Evolutionary conservation across 176 grass and related monocot species (phyloP), one percentile per base, ranked within the genome.

Genomic region (Coix lacrymajobi): DNA sequence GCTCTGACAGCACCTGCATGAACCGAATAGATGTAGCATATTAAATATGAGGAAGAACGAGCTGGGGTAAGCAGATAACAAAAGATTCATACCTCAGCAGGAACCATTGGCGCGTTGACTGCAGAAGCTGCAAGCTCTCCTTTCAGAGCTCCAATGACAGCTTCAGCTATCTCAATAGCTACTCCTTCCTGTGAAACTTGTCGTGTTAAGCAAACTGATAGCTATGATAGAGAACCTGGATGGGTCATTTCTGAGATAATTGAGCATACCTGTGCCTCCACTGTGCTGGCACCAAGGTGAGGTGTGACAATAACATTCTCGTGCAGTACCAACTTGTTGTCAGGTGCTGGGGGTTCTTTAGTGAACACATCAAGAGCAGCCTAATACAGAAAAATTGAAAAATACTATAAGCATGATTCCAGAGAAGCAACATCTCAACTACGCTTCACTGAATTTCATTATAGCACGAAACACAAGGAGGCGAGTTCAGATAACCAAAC

Each of bases 341-440:
- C 94, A 61, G 84, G 68, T 70, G 91, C 73, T 6, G 94, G 94
- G 29, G 94, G 94, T 70, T 97, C 94, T 44, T 88, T 88, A 6
- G 91, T 97, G 38, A 97, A 97, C 66, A 97, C 94, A 75, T 97
- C 94, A 85, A 97, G 94, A 36, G 94, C 91, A 90, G 94, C 94
- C 94, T 97, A 29, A 1, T 39, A 52, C 58, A 84, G 3, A 1
- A 12, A 51, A n/a, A 76, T 5, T 39, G 5, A 32, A 45, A 77
- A 24, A 39, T 26, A n/a, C n/a, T n/a, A 73, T 67, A 39, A 90
- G 57, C 11, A 64, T 4, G 6, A 45, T 36, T 61, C 22, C 14
- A 1, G 1, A 16, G 15, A 44, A 72, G 49, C 3, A 32, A 15
- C 16, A 32, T 41, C 37, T 29, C 2, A 63, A 39, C 24, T 12